Evolutionary conservation across 495 filamentous ascomycete species (phyloP).

Genomic region (Pseudoneurospora amorphoporcata): DNA sequence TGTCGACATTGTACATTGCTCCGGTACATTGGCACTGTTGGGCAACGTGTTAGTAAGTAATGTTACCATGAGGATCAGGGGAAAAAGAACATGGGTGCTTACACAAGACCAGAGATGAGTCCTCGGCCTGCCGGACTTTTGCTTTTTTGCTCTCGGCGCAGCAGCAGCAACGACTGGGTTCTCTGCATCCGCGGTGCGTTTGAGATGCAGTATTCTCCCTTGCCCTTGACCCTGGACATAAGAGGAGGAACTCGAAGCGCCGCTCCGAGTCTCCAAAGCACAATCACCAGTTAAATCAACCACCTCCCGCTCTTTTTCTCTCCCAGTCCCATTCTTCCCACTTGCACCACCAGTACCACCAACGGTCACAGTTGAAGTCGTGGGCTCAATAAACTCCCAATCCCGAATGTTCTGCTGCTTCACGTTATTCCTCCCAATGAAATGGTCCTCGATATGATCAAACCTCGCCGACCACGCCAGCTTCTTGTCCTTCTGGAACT

Average conservation of each 20-base stretch:
- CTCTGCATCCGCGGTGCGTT: neutral
- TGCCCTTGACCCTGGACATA: neutral
- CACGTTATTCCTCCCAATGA: slow-evolving; percentile 32
- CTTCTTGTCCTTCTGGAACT: slow-evolving; percentile 41
- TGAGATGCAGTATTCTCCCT: neutral
- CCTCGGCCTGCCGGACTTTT: neutral
- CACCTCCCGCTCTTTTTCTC: neutral
- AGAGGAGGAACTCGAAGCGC: neutral
- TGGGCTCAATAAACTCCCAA: slow-evolving; percentile 26
- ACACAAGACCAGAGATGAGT: slow-evolving; percentile 7
- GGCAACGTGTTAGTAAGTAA: neutral
- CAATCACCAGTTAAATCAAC: neutral
- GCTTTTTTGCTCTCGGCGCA: neutral
- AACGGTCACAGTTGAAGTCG: neutral
- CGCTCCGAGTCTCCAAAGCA: neutral
- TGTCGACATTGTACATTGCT: neutral
- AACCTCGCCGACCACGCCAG: slow-evolving; percentile 67
- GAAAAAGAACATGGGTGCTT: neutral
- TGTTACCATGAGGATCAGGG: neutral
- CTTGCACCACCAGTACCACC: neutral
- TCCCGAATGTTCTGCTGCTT: slow-evolving; percentile 21
- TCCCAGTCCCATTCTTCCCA: neutral
- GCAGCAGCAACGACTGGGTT: neutral
- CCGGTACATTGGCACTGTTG: slow-evolving; percentile 1
- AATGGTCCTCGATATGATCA: slow-evolving; percentile 82